These are phyloP conservation scores for Metschnikowia proteae DNA, from an alignment of 805 yeast genomes.

Conservation along the genomic window DNA sequence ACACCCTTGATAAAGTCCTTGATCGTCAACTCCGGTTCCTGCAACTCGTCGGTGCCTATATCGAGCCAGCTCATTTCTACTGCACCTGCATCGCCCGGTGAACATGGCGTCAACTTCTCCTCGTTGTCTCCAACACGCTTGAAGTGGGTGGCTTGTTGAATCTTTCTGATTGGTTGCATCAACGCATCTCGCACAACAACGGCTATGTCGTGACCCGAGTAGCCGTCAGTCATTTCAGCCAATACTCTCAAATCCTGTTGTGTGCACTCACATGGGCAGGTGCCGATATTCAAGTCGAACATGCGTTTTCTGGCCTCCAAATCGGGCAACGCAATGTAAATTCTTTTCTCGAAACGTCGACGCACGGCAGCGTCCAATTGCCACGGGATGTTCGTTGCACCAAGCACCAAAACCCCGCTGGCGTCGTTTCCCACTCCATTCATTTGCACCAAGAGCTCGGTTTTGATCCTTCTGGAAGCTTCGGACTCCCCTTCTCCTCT, in stretches of 20 bases:
- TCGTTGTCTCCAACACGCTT: constrained; percentile 50
- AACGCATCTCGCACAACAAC: constrained; percentile 95
- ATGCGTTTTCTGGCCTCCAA: constrained; percentile 85
- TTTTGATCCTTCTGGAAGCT: constrained; percentile 92
- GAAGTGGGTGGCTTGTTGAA: constrained; percentile 95
- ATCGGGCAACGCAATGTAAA: constrained; percentile 93
- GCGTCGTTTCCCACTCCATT: constrained; percentile 98
- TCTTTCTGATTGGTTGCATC: constrained; percentile 96
- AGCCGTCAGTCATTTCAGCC: constrained; percentile 94
- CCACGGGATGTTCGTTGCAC: constrained; percentile 99
- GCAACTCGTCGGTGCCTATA: constrained; percentile 79
- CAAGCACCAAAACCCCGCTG: constrained; percentile 86
- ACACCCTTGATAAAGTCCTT: constrained; percentile 93
- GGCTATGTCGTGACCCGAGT: constrained; percentile 95
- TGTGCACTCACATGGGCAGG: constrained; percentile 76
- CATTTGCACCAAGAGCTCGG: constrained; percentile 95
- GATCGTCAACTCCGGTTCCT: constrained; percentile 84
- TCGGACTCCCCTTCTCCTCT: constrained; percentile 98
- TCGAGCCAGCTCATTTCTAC: constrained; percentile 92
- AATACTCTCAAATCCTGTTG: constrained; percentile 70
- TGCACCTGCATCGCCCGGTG: constrained; percentile 92
- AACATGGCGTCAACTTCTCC: constrained; percentile 77
- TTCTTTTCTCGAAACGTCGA: constrained; percentile 92
- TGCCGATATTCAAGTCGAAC: constrained; percentile 92
- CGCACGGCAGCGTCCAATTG: constrained; percentile 96